Percentiles rank a stretch among this genome's conserved stretches.
phyloP scores from a whole-genome alignment of 179 eudicot genomes.

The Nepenthes alata region DNA sequence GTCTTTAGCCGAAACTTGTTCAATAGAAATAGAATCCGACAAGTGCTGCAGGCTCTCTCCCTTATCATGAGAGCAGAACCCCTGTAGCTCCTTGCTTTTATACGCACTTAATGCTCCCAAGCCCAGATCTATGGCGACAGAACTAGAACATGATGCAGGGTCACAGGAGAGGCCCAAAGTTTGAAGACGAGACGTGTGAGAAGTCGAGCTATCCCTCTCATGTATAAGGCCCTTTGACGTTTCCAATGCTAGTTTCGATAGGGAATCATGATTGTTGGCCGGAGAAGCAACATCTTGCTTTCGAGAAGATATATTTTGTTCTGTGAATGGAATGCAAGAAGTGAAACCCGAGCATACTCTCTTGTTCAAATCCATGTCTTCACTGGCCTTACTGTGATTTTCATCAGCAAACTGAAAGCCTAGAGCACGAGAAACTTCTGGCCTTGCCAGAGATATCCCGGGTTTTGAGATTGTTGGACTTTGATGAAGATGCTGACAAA shows the following conservation, averaged over 20 bases:
- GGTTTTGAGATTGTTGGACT: conserved; percentile 15
- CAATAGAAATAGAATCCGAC: conserved; percentile 12
- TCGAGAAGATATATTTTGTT: conserved; percentile 9
- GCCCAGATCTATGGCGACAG: conserved; percentile 76
- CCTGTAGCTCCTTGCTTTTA: conserved; percentile 14
- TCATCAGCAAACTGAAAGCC: conserved; percentile 25
- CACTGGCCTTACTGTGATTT: conserved; percentile 18
- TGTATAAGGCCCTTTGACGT: conserved; percentile 13
- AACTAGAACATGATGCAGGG: conserved; percentile 18
- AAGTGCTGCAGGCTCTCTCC: conserved; percentile 13
- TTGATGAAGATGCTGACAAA: conserved; percentile 51
- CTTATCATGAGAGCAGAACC: conserved; percentile 10
- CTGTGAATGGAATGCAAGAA: conserved; percentile 22
- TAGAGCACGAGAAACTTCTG: conserved; percentile 21
- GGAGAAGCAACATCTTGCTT: conserved; percentile 9
- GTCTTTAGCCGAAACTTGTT: conserved; percentile 13
- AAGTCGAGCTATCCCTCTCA: conserved; percentile 12
- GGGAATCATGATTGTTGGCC: conserved; percentile 13
- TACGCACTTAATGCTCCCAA: conserved; percentile 44
- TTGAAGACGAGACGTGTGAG: conserved; percentile 12
- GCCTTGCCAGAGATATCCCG: conserved; percentile 19
- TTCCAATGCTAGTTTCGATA: conserved; percentile 16
- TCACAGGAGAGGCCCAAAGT: conserved; percentile 18
- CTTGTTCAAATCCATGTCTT: conserved; percentile 21
- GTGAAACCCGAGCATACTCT: conserved; percentile 26